A percentile compares a stretch with the other conserved stretches of the same genome.
These are phyloP conservation scores for Saxophila tyrrhenica DNA, from an alignment of 495 filamentous ascomycete species.

Conservation along the genomic window DNA sequence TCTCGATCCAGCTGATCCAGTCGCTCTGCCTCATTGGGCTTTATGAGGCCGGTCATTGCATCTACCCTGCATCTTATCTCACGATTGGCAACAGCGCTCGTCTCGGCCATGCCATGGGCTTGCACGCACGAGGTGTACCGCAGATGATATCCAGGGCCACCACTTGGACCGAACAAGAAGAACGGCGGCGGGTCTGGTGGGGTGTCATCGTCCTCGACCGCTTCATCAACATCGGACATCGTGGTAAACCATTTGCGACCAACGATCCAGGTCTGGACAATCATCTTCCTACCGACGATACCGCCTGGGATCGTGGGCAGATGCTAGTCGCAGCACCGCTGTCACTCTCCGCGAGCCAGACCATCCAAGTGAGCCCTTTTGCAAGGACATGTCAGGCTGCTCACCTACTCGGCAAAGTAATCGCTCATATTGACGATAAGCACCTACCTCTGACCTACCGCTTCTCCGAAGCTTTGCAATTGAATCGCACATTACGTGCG, in stretches of 20 bases:
- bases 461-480: slow-evolving; percentile 16
- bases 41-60: slow-evolving; percentile 40
- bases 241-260: slow-evolving; percentile 31
- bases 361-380: slow-evolving; percentile 11
- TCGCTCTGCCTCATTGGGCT: slow-evolving; percentile 34
- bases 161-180: slow-evolving; percentile 42
- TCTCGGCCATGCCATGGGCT: slow-evolving; percentile 37
- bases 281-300: slow-evolving; percentile 36
- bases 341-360: slow-evolving; percentile 4
- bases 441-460: slow-evolving; percentile 9
- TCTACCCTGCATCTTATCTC: slow-evolving; percentile 41
- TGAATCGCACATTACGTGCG: slow-evolving; percentile 13
- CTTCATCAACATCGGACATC: slow-evolving; percentile 37
- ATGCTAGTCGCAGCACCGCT: slow-evolving; percentile 13
- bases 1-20: slow-evolving; percentile 36
- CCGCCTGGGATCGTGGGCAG: slow-evolving; percentile 31
- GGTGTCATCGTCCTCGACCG: slow-evolving; percentile 38
- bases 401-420: slow-evolving; percentile 14
- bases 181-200: slow-evolving; percentile 41
- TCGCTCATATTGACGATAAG: slow-evolving; percentile 13
- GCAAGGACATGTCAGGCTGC: slow-evolving; percentile 18
- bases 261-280: slow-evolving; percentile 33
- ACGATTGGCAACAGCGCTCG: slow-evolving; percentile 33
- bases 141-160: slow-evolving; percentile 26
- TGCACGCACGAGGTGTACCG: slow-evolving; percentile 29